Base-by-base conservation (phyloP, 2,329 filamentous ascomycete genomes). In the Neofusicoccum sp. region DNA sequence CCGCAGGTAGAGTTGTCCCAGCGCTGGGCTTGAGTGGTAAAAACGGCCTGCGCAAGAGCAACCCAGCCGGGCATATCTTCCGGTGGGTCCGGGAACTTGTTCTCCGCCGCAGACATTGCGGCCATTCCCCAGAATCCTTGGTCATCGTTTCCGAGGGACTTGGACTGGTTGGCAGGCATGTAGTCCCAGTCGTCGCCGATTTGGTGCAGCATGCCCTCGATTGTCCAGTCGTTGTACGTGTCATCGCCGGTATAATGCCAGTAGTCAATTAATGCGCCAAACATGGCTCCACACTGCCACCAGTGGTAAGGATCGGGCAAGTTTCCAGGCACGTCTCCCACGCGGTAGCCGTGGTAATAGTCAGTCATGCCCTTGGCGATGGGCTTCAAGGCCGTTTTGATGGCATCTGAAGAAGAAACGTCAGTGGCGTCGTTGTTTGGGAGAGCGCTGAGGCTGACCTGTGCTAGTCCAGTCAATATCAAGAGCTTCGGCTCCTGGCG, bases 81-180 rank as follows among this genome's bases (percentile, higher is more conserved):
- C 0, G 85, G 82, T 3, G 89, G 88, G 68, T 92, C 84, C 1
- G 89, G 88, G 70, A 90, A 94, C 66, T 87, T 87, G 70, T 88
- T 85, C 76, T 96, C 92, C 33, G 89, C 89, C 1, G 92, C 92
- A 8, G 86, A 84, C 82, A 96, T 90, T 64, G 89, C 90, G 0
- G 91, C 86, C 80, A 95, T 84, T 12, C 85, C 90, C 92, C 92
- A 96, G 77, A 95, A 94, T 5, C 90, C 88, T 81, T 88, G 83
- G 67, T 86, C 83, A 66, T 86, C 83, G 66, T 85, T 85, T 12
- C 77, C 78, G 4, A 43, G 61, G 49, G 12, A 50, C n/a, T 65
- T 68, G n/a, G 72, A 71, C 62, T 76, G 73, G 44, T 75, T 75
- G 6, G 43, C 7, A 8, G 77, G 75, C 72, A 80, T 76, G 67